phyloP scores from a whole-genome alignment of 352 stramenopile species.

The Globisporangium spinosum region DNA sequence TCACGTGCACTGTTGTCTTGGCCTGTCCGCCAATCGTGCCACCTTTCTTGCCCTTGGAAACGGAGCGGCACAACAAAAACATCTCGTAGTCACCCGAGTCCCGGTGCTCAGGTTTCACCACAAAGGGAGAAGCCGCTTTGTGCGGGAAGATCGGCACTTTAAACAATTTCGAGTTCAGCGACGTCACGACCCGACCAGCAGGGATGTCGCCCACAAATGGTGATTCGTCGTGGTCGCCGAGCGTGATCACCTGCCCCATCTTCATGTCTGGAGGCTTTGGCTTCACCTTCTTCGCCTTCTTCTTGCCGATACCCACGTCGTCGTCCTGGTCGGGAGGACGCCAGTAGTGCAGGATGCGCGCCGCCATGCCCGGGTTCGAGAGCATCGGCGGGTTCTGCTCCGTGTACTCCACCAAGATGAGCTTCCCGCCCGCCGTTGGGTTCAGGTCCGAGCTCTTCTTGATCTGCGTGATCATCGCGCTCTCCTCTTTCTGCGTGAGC shows the following conservation, averaged over 20 bases:
- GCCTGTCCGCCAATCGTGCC: constrained; percentile 22
- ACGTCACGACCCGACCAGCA: constrained; percentile 67
- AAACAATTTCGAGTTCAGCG: constrained; percentile 79
- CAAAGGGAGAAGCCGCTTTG: constrained; percentile 53
- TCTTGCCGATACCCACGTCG: constrained; percentile 50
- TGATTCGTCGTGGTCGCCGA: constrained; percentile 75
- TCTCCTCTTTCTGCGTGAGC: constrained; percentile 56
- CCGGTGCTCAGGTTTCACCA: constrained; percentile 30
- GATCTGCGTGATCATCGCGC: constrained; percentile 78
- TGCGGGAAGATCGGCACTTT: constrained; percentile 82
- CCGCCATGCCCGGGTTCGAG: constrained; percentile 77
- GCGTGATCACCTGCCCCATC: constrained; percentile 80
- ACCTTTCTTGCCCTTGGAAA: constrained; percentile 75
- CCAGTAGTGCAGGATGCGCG: constrained; percentile 85
- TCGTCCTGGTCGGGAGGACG: constrained; percentile 55
- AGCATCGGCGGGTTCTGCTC: constrained; percentile 81
- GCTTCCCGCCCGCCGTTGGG: constrained; percentile 64
- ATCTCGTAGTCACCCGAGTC: constrained; percentile 50
- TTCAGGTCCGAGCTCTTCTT: constrained; percentile 86
- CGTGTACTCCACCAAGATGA: constrained; percentile 84
- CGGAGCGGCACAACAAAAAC: constrained; percentile 67
- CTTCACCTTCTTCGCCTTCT: constrained; percentile 65
- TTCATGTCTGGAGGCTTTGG: constrained; percentile 74
- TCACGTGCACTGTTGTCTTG: constrained; percentile 72
- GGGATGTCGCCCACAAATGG: constrained; percentile 83